Evolutionary conservation across 202 grass and related monocot species (phyloP), one percentile per base, ranked within the genome.

Genomic region (Digitaria exilis): DNA sequence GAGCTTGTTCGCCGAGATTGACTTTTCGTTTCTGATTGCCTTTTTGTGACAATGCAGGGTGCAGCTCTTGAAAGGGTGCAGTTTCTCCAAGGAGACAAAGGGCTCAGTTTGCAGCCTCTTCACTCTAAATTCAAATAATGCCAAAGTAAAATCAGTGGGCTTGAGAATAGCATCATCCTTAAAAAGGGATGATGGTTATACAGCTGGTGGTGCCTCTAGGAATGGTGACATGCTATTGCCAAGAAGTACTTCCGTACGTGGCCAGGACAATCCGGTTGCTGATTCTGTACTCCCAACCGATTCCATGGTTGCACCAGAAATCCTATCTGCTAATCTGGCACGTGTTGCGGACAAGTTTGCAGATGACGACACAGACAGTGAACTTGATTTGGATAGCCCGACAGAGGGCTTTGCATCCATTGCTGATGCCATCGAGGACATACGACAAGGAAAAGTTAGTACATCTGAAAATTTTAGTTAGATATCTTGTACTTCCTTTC

Each of bases 391-490:
- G 80, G 94, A 97, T 89, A 79, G 64, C 65, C 94, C 94, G 2
- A 90, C 94, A 5, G 89, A 89, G 49, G 91, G 91, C 24, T 94
- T 97, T 45, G 76, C 91, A 21, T 97, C 94, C 22, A 92, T 97
- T 67, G 30, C 58, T 0, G 91, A 94, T 11, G 94, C 94, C 59
- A 90, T 97, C 24, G 86, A 89, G 69, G 91, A 97, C 74, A 89
- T 97, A 58, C 89, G 31, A 15, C 94, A 89, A 89, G 94, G 91
- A 87, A 94, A 97, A 86, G 94, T 97, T 74, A 84, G 89, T 91
- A 26, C 7, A 6, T 68, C 56, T 79, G 79, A 28, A 77, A 15
- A 76, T 34, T 54, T 43, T 68, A 39, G 24, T 59, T 57, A 12
- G 29, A 10, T 26, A 24, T 88, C 29, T 48, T 28, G 43, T 59